Percentiles rank a stretch among this genome's conserved stretches.
These are phyloP conservation scores for Auricularia cornea DNA, from an alignment of 768 basidiomycete species.

Conservation along the genomic window DNA sequence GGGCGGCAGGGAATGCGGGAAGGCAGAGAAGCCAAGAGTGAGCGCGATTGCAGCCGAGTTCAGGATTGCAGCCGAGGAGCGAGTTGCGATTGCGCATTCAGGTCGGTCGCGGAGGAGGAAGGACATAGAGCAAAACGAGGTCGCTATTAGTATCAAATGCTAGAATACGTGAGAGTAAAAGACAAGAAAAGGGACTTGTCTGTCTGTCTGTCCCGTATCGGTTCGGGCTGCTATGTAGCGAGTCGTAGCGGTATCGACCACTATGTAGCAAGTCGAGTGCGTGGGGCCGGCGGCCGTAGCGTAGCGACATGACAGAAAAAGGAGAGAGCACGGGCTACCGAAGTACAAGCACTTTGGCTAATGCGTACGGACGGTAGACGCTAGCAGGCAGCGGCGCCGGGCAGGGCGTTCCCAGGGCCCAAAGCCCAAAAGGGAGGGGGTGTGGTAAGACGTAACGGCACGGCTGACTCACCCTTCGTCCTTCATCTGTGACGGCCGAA, in stretches of 20 bases:
- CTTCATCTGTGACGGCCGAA: slow-evolving; percentile 87
- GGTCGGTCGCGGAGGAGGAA: slow-evolving; percentile 15
- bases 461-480: slow-evolving; percentile 87
- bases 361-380: slow-evolving; percentile 76
- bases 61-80: too few species aligned
- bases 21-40: too few species aligned
- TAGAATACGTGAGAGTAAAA: slow-evolving; percentile 63
- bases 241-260: slow-evolving; percentile 32
- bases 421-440: slow-evolving; percentile 48
- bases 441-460: slow-evolving; percentile 25
- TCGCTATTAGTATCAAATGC: slow-evolving; percentile 76
- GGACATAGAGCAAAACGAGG: slow-evolving; percentile 38
- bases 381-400: slow-evolving; percentile 38
- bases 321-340: too few species aligned
- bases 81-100: slow-evolving; percentile 8
- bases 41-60: too few species aligned
- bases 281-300: slow-evolving; percentile 40
- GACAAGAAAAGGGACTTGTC: slow-evolving; percentile 36
- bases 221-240: neutral
- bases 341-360: too few species aligned
- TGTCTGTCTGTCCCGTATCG: too few species aligned
- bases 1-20: too few species aligned
- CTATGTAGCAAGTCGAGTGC: slow-evolving; percentile 36
- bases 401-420: slow-evolving; percentile 64
- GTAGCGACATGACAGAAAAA: too few species aligned